A percentile compares a stretch with the other conserved stretches of the same genome.
phyloP scores from a whole-genome alignment of 768 basidiomycete genomes.

The Mycena latifolia region DNA sequence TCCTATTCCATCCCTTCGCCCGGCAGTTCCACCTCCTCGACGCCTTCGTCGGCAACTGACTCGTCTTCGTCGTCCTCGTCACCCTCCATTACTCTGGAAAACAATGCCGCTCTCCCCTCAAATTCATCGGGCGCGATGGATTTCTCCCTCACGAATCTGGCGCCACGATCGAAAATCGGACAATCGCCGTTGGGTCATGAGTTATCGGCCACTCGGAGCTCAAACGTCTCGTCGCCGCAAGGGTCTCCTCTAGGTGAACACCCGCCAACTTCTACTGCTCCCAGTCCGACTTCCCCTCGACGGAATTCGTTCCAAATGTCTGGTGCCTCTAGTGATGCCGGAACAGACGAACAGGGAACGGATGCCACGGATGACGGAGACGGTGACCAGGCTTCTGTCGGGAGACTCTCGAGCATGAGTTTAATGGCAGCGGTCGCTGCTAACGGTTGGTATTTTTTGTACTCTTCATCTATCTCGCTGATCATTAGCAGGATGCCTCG shows the following conservation, averaged over 20 bases:
- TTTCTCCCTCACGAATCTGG: not conserved
- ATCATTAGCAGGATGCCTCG: constrained; percentile 60
- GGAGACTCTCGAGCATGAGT: constrained; percentile 93
- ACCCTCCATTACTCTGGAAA: constrained; percentile 22
- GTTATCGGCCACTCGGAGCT: not conserved
- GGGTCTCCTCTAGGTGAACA: constrained; percentile 14
- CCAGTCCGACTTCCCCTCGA: constrained; percentile 18
- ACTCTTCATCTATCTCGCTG: constrained; percentile 24
- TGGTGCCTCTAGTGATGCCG: constrained; percentile 22
- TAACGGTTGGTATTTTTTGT: constrained; percentile 63
- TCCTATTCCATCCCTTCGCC: constrained; percentile 38
- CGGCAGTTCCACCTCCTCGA: constrained; percentile 43
- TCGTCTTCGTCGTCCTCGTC: constrained; percentile 40
- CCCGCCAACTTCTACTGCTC: not conserved
- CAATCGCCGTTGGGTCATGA: not conserved
- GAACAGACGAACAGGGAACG: constrained; percentile 26
- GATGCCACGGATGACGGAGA: constrained; percentile 45
- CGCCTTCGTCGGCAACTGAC: constrained; percentile 40
- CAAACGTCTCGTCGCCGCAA: not conserved
- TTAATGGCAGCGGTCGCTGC: constrained; percentile 91
- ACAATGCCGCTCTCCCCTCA: not conserved
- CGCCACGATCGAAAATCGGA: not conserved
- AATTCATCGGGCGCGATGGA: not conserved
- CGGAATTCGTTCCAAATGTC: constrained; percentile 12
- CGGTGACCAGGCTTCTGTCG: constrained; percentile 84